Conservation (phyloP, 805 yeast species). For the Teunomyces barrocoloradensis region DNA sequence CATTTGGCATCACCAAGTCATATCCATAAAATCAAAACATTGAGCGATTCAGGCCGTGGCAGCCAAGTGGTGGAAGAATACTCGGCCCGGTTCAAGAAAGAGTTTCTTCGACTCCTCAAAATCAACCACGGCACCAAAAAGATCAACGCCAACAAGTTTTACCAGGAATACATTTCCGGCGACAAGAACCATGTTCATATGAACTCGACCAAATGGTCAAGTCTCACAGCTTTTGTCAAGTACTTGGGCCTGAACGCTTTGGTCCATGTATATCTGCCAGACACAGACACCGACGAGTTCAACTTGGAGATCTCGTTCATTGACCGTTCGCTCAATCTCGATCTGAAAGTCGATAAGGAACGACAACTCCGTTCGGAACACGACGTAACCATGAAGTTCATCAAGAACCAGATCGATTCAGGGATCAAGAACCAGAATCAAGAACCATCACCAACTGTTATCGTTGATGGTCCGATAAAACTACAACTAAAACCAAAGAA, state of each 20-base stretch:
- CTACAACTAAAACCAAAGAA: conserved; percentile 10
- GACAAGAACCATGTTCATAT: conserved; percentile 85
- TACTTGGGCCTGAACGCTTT: conserved; percentile 56
- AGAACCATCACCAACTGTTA: conserved; percentile 3
- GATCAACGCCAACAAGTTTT: conserved; percentile 78
- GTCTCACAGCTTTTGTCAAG: conserved; percentile 65
- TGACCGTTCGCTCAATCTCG: conserved; percentile 14
- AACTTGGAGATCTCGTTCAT: conserved; percentile 32
- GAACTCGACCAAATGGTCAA: conserved; percentile 82
- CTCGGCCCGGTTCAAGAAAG: conserved; percentile 57
- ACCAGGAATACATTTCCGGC: conserved; percentile 77
- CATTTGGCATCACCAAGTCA: conserved; percentile 87
- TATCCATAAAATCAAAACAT: conserved; percentile 45
- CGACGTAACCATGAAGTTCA: conserved; percentile 36
- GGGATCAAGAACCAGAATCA: conserved; percentile 4
- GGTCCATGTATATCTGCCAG: conserved; percentile 45
- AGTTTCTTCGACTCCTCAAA: conserved; percentile 61
- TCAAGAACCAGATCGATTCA: conserved; percentile 50
- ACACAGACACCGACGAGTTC: conserved; percentile 34
- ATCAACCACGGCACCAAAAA: conserved; percentile 78
- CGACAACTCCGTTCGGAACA: conserved; percentile 39
- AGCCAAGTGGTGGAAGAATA: conserved; percentile 54
- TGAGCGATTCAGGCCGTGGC: conserved; percentile 39
- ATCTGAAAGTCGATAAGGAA: conserved; percentile 38
- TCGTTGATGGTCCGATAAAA: conserved; percentile 19